phyloP scores from a whole-genome alignment of 768 basidiomycete species.

The Phlegmacium glaucopus region DNA sequence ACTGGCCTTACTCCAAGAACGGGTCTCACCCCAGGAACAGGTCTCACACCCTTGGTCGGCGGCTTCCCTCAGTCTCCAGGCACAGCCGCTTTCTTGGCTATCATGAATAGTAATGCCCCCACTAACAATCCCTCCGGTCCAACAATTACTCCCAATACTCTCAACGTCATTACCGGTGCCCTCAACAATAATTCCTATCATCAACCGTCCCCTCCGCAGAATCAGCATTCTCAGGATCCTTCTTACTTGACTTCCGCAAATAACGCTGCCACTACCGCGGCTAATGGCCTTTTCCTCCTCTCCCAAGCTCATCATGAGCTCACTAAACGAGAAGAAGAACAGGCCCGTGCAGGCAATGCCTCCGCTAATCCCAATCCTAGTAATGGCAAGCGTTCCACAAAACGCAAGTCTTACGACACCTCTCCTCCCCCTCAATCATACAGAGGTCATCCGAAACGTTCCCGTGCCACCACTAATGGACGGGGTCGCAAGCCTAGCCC shows the following conservation, averaged over 20 bases:
- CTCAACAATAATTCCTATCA: constrained; percentile 50
- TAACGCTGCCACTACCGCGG: constrained; percentile 65
- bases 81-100: constrained; percentile 88
- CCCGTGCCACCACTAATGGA: constrained; percentile 27
- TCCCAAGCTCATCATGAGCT: constrained; percentile 96
- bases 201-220: constrained; percentile 38
- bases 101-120: constrained; percentile 67
- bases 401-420: constrained; percentile 65
- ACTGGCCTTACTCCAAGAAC: constrained; percentile 87
- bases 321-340: constrained; percentile 89
- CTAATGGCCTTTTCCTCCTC: constrained; percentile 91
- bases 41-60: constrained; percentile 77
- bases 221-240: constrained; percentile 4
- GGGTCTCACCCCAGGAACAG: constrained; percentile 72
- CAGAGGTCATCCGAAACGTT: constrained; percentile 34
- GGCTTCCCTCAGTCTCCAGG: constrained; percentile 87
- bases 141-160: constrained; percentile 71
- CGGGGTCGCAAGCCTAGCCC: constrained; percentile 31
- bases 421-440: constrained; percentile 26
- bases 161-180: constrained; percentile 78
- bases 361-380: constrained; percentile 21
- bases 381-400: constrained; percentile 55
- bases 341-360: constrained; percentile 51
- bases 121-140: constrained; percentile 33
- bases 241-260: constrained; percentile 42